Base-by-base conservation (phyloP, 2,329 filamentous ascomycete species). In the Colletotrichum karsti region DNA sequence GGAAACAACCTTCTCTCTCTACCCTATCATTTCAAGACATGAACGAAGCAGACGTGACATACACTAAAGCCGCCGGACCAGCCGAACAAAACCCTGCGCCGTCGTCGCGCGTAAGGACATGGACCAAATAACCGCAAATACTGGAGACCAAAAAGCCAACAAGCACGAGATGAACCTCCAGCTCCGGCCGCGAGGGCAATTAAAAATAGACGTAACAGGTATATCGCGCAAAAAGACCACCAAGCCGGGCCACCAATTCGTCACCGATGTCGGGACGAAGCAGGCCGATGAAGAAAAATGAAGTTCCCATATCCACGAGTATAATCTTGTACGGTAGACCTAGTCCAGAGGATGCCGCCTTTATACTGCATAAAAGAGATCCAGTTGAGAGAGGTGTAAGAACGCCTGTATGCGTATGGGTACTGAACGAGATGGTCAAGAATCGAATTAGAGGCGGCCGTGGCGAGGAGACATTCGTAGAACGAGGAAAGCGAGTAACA, bases 11-110 rank as follows among this genome's bases (percentile, higher is more conserved):
- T 26, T 15, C 28, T 35, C 50, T 39, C 15, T 68, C 62, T 59
- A 66, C 28, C 53, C 63, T 42, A 63, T 62, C 67, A 30, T 63
- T 54, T 58, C 35, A 67, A 18, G 57, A 67, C 64, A 62, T 67
- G 30, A 62, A 55, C 39, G 22, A 55, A 54, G 39, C 35, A 41
- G 44, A 51, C 26, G 30, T 37, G 51, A 62, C 50, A 62, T 62
- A 46, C 42, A 69, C 50, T 37, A 56, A 61, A 67, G 67, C 71
- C 66, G 55, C 71, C 71, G 72, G 73, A 74, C 73, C 72, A 74
- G 72, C 73, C 72, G 71, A 73, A 70, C 51, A 63, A 51, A 62
- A 60, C 48, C 50, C 22, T 39, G 53, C 65, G 60, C 60, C 37
- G 60, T 59, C 65, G 42, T 64, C 26, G 22, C 51, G 60, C 65